Evolutionary conservation across 805 yeast genomes (phyloP), one percentile per base, ranked within the genome.

Genomic region (Candida silvatica): DNA sequence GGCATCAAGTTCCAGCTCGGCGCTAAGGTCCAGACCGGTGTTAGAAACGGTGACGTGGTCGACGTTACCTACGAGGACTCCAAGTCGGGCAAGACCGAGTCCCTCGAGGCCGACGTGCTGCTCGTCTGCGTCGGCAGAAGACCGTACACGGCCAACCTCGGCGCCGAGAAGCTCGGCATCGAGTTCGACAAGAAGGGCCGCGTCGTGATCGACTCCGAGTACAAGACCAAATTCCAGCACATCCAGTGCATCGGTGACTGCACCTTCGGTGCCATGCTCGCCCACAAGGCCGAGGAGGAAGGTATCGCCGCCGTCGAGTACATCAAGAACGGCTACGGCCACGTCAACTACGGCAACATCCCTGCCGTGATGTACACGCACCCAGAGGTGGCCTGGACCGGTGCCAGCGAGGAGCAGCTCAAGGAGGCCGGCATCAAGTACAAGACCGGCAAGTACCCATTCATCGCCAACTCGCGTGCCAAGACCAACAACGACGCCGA

Each of bases 331-430:
- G 98, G 97, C 47, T 83, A 82, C 58, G 99, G 99, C 41, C 98
- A 92, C 61, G 97, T 92, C 49, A 92, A 92, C 78, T 92, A 92
- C 67, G 94, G 80, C 51, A 94, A 84, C 69, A 92, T 92, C 51
- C 99, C 99, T 47, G 77, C 96, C 24, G 98, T 92, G 48, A 92
- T 92, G 98, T 92, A 92, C 74, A 80, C 97, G 33, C 96, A 87
- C 67, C 99, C 99, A 45, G 99, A 92, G 71, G 96, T 92, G 49
- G 97, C 97, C 35, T 92, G 98, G 98, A 95, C 84, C 49, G 99
- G 99, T 51, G 84, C 84, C 66, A 83, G 78, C 56, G 99, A 92
- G 34, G 42, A 45, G 36, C 46, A 45, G 35, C 38, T 45, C 17
- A 45, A 45, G 72, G 88, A 74, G 50, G 86, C 86, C 51, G 96